These are phyloP conservation scores for Solanum paucissectum DNA, from an alignment of 257 asterid species.

Conservation along the genomic window DNA sequence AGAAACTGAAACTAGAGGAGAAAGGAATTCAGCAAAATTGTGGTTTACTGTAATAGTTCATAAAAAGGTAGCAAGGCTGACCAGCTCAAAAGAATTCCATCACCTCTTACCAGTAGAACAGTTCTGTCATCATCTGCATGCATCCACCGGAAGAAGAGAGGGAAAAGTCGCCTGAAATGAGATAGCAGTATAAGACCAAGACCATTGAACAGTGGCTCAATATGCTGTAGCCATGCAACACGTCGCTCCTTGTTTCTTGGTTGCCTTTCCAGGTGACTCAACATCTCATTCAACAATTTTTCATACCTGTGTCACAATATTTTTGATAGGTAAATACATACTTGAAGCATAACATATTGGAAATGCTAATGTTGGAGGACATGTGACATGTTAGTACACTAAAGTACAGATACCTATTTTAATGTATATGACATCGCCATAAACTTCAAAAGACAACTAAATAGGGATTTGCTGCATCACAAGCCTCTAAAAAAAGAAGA, in stretches of 20 bases:
- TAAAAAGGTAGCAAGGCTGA: neutral
- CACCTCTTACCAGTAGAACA: conserved; percentile 53
- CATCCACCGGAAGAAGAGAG: conserved; percentile 87
- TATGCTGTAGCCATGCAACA: conserved; percentile 58
- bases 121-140: conserved; percentile 89
- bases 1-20: neutral
- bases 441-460: neutral
- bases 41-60: neutral
- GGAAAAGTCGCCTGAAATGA: conserved; percentile 78
- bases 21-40: neutral
- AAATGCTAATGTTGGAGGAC: neutral
- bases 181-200: conserved; percentile 67
- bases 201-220: conserved; percentile 58
- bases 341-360: neutral
- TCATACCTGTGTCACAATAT: conserved; percentile 49
- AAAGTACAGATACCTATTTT: neutral
- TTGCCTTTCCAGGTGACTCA: conserved; percentile 84
- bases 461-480: neutral
- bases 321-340: neutral
- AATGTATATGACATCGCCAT: neutral
- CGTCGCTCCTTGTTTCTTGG: conserved; percentile 84
- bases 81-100: conserved; percentile 1
- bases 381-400: neutral
- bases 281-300: conserved; percentile 74
- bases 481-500: neutral